Evolutionary conservation across 2,329 filamentous ascomycete genomes (phyloP).

Genomic region (Curvularia hawaiiensis): DNA sequence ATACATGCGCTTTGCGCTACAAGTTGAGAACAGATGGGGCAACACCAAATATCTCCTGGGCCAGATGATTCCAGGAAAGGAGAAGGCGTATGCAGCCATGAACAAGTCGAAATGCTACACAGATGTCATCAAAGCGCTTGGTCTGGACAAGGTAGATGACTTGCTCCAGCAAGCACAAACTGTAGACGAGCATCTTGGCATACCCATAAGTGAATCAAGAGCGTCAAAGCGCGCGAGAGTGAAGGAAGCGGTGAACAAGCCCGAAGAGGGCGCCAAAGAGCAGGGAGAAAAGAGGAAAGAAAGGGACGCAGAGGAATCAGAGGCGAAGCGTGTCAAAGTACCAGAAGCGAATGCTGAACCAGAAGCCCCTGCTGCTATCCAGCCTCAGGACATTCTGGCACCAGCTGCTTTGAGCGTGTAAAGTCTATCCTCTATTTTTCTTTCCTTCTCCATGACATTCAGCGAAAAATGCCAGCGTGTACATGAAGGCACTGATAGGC

Average conservation of each 20-base stretch:
- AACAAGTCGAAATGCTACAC: slow-evolving; percentile 72
- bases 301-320: slow-evolving; percentile 19
- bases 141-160: slow-evolving; percentile 67
- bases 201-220: slow-evolving; percentile 59
- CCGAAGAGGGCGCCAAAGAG: slow-evolving; percentile 17
- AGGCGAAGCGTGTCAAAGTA: slow-evolving; percentile 37
- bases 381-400: slow-evolving; percentile 25
- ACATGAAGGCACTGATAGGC: background rate
- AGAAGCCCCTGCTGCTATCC: slow-evolving; percentile 8
- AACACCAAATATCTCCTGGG: slow-evolving; percentile 93
- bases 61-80: slow-evolving; percentile 84
- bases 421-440: background rate
- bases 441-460: background rate
- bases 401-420: slow-evolving; percentile 30
- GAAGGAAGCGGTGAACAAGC: slow-evolving; percentile 27
- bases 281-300: slow-evolving; percentile 29
- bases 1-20: slow-evolving; percentile 75
- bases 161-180: slow-evolving; percentile 67
- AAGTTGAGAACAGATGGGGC: slow-evolving; percentile 82
- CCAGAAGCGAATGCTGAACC: slow-evolving; percentile 22
- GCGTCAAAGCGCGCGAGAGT: slow-evolving; percentile 53
- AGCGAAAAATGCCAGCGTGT: background rate
- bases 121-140: slow-evolving; percentile 69
- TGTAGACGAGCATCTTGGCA: slow-evolving; percentile 67
- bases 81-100: slow-evolving; percentile 65